phyloP scores from a whole-genome alignment of 129 eudicot species.

The Logfia minima region DNA sequence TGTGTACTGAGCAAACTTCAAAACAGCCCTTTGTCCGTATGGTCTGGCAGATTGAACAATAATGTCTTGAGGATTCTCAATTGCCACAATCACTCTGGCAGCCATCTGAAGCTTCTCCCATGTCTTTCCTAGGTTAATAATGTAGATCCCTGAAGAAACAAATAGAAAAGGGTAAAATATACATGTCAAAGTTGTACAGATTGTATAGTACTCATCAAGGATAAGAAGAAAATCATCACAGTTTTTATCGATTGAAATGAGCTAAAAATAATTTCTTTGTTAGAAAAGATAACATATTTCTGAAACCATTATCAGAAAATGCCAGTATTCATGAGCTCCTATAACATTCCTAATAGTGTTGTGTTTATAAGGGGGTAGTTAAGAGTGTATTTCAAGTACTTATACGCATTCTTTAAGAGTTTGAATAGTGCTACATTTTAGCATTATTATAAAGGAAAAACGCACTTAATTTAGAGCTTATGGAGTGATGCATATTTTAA shows the following conservation, averaged over 20 bases:
- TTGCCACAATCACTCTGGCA: conserved; percentile 79
- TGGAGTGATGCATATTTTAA: neutral
- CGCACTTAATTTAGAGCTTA: no score
- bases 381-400: neutral
- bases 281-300: no score
- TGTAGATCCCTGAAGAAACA: conserved; percentile 52
- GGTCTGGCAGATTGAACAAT: conserved; percentile 95
- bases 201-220: neutral
- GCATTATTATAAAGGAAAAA: no score
- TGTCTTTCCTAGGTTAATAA: conserved; percentile 78
- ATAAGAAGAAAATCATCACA: no score
- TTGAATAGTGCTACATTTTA: no score
- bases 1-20: conserved; percentile 86
- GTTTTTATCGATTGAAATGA: no score
- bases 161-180: neutral
- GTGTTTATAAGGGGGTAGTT: neutral
- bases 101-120: conserved; percentile 92
- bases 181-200: neutral
- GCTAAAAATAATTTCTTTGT: no score
- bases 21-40: conserved; percentile 82
- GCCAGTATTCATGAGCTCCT: neutral
- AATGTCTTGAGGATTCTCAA: conserved; percentile 87
- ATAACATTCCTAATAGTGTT: neutral
- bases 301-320: neutral
- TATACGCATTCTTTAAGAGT: no score